A percentile compares a stretch with the other conserved stretches of the same genome.
phyloP scores from a whole-genome alignment of 371 early-diverging fungal genomes.

The Haplosporangium sp. region DNA sequence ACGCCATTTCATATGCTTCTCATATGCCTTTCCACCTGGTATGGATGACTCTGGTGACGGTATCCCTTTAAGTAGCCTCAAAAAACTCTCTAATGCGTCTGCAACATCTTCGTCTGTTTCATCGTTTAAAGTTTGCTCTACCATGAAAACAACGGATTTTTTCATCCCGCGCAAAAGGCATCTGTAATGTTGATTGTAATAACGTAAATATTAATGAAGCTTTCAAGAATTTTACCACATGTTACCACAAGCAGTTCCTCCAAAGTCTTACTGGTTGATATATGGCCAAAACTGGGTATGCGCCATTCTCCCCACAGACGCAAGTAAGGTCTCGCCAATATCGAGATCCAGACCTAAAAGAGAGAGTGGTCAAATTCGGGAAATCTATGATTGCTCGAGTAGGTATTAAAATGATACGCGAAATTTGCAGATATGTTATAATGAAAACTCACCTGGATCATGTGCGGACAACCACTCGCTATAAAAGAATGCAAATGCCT shows the following conservation, averaged over 20 bases:
- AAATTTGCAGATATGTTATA: too few relatives aligned
- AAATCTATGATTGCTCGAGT: too few relatives aligned
- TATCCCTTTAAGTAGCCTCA: constrained; percentile 27
- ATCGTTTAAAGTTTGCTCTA: constrained; percentile 42
- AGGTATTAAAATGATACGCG: too few relatives aligned
- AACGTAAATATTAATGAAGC: background rate
- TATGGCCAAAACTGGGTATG: constrained; percentile 50
- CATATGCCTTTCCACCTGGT: constrained; percentile 11
- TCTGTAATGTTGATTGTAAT: constrained; percentile 4
- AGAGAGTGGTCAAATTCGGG: too few relatives aligned
- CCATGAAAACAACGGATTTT: constrained; percentile 25
- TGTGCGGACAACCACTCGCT: constrained; percentile 36
- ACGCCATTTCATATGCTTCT: constrained; percentile 36
- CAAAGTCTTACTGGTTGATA: constrained; percentile 28
- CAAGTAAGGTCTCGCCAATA: constrained; percentile 30
- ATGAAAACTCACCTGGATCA: constrained; percentile 20
- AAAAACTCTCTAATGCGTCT: constrained; percentile 29
- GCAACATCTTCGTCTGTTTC: constrained; percentile 29
- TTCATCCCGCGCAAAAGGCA: constrained; percentile 47
- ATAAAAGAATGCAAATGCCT: constrained; percentile 32
- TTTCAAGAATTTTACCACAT: background rate
- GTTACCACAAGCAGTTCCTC: background rate
- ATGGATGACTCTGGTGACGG: constrained; percentile 22
- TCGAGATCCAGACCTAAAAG: constrained; percentile 25
- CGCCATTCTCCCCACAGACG: constrained; percentile 6